A percentile compares a stretch with the other conserved stretches of the same genome.
These are phyloP conservation scores for Tricholoma matsutake DNA, from an alignment of 768 basidiomycete genomes.

Conservation along the genomic window DNA sequence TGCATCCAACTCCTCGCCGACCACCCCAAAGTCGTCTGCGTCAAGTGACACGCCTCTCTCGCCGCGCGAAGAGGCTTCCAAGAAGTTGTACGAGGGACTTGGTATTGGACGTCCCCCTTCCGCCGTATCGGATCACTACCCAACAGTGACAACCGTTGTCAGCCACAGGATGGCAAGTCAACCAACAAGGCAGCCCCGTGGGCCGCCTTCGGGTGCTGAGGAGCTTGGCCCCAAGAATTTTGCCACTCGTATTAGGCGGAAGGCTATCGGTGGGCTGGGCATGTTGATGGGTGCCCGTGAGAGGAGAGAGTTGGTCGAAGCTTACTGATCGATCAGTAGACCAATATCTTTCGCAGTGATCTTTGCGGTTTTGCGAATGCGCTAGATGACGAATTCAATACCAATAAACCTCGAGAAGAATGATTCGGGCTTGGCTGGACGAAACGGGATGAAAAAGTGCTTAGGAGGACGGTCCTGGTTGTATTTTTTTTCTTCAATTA, in stretches of 20 bases:
- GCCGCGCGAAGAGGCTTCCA: constrained; percentile 82
- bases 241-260: constrained; percentile 78
- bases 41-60: constrained; percentile 65
- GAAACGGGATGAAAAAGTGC: constrained; percentile 10
- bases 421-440: constrained; percentile 15
- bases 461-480: constrained; percentile 12
- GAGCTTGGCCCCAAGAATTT: constrained; percentile 89
- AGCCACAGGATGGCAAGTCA: constrained; percentile 64
- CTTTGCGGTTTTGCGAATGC: neutral
- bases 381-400: constrained; percentile 4
- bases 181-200: constrained; percentile 81
- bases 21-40: constrained; percentile 70
- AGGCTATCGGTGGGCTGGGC: constrained; percentile 80
- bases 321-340: constrained; percentile 42
- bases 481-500: constrained; percentile 13
- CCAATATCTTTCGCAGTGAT: neutral
- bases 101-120: constrained; percentile 75
- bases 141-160: constrained; percentile 35
- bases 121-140: constrained; percentile 36
- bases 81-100: constrained; percentile 86
- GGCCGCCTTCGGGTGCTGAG: constrained; percentile 83
- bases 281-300: constrained; percentile 80
- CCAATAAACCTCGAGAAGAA: constrained; percentile 9
- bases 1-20: constrained; percentile 60
- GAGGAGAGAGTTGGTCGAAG: constrained; percentile 72